phyloP scores from a whole-genome alignment of 495 filamentous ascomycete genomes.

The Podospora fimiseda region DNA sequence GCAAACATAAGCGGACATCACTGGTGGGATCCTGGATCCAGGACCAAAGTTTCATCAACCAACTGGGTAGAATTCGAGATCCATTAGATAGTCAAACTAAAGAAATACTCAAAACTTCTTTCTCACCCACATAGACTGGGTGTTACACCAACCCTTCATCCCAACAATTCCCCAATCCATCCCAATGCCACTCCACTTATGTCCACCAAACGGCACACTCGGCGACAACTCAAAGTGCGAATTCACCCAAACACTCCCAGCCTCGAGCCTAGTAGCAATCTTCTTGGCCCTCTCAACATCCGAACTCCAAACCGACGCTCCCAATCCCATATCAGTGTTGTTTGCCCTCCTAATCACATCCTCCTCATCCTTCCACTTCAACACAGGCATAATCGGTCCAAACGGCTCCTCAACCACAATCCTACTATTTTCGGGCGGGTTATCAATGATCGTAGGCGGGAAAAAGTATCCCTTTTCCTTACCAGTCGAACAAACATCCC shows the following conservation, averaged over 20 bases:
- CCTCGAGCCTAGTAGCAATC: conserved; percentile 43
- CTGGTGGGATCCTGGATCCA: too few species aligned
- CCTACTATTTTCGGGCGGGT: conserved; percentile 35
- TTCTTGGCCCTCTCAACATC: conserved; percentile 43
- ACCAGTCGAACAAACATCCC: conserved; percentile 6
- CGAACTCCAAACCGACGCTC: conserved; percentile 45
- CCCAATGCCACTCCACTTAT: conserved; percentile 54
- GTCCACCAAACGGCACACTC: conserved; percentile 47
- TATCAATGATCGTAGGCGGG: conserved; percentile 38
- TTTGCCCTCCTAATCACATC: conserved; percentile 52
- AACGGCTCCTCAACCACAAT: conserved; percentile 43
- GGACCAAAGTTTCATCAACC: too few species aligned
- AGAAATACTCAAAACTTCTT: conserved; percentile 9
- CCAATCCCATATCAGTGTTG: conserved; percentile 44
- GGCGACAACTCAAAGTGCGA: conserved; percentile 30
- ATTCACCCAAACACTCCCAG: conserved; percentile 55
- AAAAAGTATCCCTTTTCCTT: conserved; percentile 36
- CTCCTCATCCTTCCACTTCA: conserved; percentile 46
- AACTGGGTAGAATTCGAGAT: too few species aligned
- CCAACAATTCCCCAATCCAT: conserved; percentile 48
- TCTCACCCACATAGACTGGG: conserved; percentile 25
- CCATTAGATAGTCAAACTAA: not conserved
- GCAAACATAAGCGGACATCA: too few species aligned
- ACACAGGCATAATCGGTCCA: conserved; percentile 51
- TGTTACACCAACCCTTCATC: conserved; percentile 45